phyloP scores from a whole-genome alignment of 2,329 filamentous ascomycete genomes.

The Phoma sp. region DNA sequence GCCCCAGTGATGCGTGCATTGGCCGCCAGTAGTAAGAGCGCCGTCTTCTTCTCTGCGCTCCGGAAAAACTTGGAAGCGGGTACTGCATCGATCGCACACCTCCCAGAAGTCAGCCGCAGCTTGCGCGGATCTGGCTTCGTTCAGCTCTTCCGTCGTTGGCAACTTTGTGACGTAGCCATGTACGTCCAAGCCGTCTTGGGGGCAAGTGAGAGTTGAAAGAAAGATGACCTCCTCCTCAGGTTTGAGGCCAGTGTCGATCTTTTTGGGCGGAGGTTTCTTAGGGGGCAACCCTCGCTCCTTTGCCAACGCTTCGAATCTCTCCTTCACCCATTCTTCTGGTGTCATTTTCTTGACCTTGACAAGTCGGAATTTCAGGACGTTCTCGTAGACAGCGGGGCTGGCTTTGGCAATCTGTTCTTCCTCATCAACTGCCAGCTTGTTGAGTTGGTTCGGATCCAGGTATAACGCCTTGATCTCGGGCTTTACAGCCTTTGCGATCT shows the following conservation, averaged over 20 bases:
- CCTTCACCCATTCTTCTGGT: slow-evolving; percentile 72
- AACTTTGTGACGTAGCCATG: slow-evolving; percentile 77
- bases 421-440: slow-evolving; percentile 73
- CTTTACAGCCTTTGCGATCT: slow-evolving; percentile 61
- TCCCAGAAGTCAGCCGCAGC: slow-evolving; percentile 78
- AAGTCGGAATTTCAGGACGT: slow-evolving; percentile 83
- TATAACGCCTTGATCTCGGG: slow-evolving; percentile 61
- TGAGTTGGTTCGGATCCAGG: slow-evolving; percentile 69
- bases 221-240: slow-evolving; percentile 64
- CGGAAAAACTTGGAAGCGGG: slow-evolving; percentile 90
- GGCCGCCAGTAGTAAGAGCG: slow-evolving; percentile 76
- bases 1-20: slow-evolving; percentile 82
- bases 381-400: slow-evolving; percentile 75
- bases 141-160: slow-evolving; percentile 71
- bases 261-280: slow-evolving; percentile 54
- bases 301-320: slow-evolving; percentile 51
- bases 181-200: slow-evolving; percentile 66
- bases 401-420: slow-evolving; percentile 77
- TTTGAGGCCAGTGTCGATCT: slow-evolving; percentile 73
- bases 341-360: slow-evolving; percentile 78
- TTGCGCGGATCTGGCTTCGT: slow-evolving; percentile 69
- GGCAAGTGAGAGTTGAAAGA: slow-evolving; percentile 62
- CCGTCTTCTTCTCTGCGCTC: slow-evolving; percentile 79
- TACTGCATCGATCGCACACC: slow-evolving; percentile 83
- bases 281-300: slow-evolving; percentile 37